Base-by-base conservation (phyloP, 768 basidiomycete species). In the Sutorius australiensis region DNA sequence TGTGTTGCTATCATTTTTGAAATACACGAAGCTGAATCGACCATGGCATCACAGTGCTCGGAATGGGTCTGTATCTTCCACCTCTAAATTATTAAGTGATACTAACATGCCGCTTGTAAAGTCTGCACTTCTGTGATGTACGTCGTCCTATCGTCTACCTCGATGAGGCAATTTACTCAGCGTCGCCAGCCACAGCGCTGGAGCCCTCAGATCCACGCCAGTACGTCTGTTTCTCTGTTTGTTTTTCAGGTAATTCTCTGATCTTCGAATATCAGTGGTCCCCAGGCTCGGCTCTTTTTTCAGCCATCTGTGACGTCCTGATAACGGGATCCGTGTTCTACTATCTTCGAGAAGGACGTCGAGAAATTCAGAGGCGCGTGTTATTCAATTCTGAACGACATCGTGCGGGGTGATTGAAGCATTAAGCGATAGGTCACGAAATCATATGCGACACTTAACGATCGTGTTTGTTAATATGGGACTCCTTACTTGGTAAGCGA, bases 281-380 rank as follows among this genome's bases (percentile, higher is more conserved):
- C 3, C 51, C 52, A 27, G 45, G 57, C 27, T 56, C 59, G 0
- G 92, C 61, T 3, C 33, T 45, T 21, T 16, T 60, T 6, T 45
- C 48, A 12, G 61, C 44, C 10, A 40, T 46, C 10, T 51, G 62
- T 37, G 61, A 62, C 34, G 1, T 54, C 24, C 6, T 62, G 28
- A 62, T 62, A 16, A 61, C 61, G 6, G 62, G 51, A 2, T 61
- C 61, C 13, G 58, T 57, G 8, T 57, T 61, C 17, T 64, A 61
- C 31, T 62, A 62, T 27, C 55, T 62, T 49, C 62, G 62, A 21
- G 58, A 34, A 30, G 50, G 62, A 0, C 51, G 50, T 27, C 44
- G 46, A 37, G 50, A 33, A n/a, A 3, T 61, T 34, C 48, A 17
- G 16, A 53, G 43, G 62, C 64, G 7, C 13, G 7, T 7, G 9